Evolutionary conservation across 345 rosid species (phyloP).

Genomic region (Camelina laxa): DNA sequence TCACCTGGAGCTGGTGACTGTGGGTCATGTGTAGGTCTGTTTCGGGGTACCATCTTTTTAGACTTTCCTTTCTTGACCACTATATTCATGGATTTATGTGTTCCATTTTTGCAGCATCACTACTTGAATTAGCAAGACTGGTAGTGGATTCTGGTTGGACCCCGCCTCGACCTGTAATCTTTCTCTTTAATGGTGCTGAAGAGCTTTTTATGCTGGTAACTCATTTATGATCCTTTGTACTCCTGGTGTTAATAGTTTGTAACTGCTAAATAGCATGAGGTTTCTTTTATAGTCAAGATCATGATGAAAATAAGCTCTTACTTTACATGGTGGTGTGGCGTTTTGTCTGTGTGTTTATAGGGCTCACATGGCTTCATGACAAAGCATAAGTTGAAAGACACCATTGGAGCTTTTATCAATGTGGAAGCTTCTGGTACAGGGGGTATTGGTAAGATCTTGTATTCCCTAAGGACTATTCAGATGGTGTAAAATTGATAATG

Average conservation of each 20-base stretch:
- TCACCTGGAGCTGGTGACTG: constrained; percentile 99
- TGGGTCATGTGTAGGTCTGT: constrained; percentile 94
- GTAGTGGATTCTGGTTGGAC: constrained; percentile 81
- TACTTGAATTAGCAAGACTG: constrained; percentile 89
- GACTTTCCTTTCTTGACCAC: constrained; percentile 11
- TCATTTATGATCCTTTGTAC: constrained; percentile 9
- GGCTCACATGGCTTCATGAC: constrained; percentile 97
- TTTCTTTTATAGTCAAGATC: constrained; percentile 17
- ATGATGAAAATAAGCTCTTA: constrained; percentile 17
- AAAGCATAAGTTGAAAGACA: constrained; percentile 78
- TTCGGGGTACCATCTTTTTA: not conserved
- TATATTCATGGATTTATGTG: constrained; percentile 23
- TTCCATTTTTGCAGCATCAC: constrained; percentile 66
- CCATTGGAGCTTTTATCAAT: constrained; percentile 87
- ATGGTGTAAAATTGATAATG: not conserved
- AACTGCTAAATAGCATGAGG: constrained; percentile 20
- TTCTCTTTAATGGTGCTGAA: constrained; percentile 95
- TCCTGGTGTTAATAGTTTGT: constrained; percentile 22
- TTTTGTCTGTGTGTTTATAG: constrained; percentile 59
- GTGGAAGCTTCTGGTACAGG: constrained; percentile 98
- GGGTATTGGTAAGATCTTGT: constrained; percentile 74
- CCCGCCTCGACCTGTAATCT: constrained; percentile 83
- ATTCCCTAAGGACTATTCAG: not conserved
- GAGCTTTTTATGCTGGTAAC: constrained; percentile 91
- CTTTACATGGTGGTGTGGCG: constrained; percentile 21